Base-by-base conservation (phyloP, 305 asterid species). In the Withania somnifera region DNA sequence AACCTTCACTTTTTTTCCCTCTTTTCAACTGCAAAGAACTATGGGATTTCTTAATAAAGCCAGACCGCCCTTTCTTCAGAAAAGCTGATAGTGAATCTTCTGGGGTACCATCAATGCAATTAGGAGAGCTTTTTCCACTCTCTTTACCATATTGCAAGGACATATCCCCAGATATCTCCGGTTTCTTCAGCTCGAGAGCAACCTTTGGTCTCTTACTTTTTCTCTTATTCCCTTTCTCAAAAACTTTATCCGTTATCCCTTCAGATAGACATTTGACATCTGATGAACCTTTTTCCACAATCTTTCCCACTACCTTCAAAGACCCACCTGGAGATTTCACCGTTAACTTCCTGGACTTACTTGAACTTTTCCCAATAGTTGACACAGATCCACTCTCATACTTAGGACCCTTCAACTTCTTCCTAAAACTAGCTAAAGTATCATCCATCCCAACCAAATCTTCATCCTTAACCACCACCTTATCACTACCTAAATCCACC, bases 401-500 rank as follows among this genome's bases (percentile, higher is more conserved):
- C 83, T 90, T 95, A 11, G 98, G 94, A 81, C 87, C 97, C 91
- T 86, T 91, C 90, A 95, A 86, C 87, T 95, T 94, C 89, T 91
- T 94, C 91, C 93, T 90, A 80, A 94, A 93, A 86, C 77, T 93
- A 10, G 98, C 99, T 88, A 97, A 89, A 7, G 99, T 97, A 58
- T 97, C 99, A 75, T 92, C 91, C 99, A 97, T 93, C 79, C 92
- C 92, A 76, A 87, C 92, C 79, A 91, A 83, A 81, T 94, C 97
- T 50, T 87, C 90, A 67, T 83, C 92, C 87, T 85, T 86, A 40
- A 51, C 86, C 81, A 17, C 89, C 80, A 85, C 22, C 85, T 88
- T 90, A 40, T 76, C 90, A 58, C 88, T 88, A 40, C 88, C 91
- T 83, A 87, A 80, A 76, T 76, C 91, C 84, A 85, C 77, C 91